Percentiles rank a stretch among this genome's conserved stretches.
Conservation (phyloP, 2,329 filamentous ascomycete species). For the Aspergillus quadricinctus region DNA sequence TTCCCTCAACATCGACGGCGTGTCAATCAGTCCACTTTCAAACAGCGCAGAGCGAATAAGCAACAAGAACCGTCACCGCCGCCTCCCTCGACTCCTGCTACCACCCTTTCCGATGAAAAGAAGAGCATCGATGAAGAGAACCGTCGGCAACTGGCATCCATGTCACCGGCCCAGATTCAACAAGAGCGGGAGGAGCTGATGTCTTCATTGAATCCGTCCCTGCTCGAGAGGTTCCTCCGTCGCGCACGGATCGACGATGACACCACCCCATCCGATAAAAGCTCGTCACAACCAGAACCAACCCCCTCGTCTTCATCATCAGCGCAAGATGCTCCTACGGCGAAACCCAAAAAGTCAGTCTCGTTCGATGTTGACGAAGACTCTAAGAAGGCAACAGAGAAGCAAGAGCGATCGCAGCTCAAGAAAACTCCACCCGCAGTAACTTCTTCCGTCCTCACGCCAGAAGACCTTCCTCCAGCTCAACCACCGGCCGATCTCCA, state of each 20-base stretch:
- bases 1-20: slow-evolving; percentile 89
- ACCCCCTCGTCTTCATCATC: neutral
- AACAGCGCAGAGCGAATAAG: slow-evolving; percentile 55
- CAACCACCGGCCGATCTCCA: slow-evolving; percentile 35
- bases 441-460: slow-evolving; percentile 6
- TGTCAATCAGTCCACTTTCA: slow-evolving; percentile 70
- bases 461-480: slow-evolving; percentile 35
- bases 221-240: slow-evolving; percentile 72
- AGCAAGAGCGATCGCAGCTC: neutral
- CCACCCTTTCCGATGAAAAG: slow-evolving; percentile 52
- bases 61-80: slow-evolving; percentile 12
- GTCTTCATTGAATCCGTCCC: slow-evolving; percentile 65
- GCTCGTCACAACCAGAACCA: neutral
- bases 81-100: slow-evolving; percentile 1
- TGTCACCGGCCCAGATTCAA: slow-evolving; percentile 79
- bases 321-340: neutral
- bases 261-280: slow-evolving; percentile 7
- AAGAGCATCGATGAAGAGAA: slow-evolving; percentile 80
- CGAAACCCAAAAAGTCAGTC: slow-evolving; percentile 28
- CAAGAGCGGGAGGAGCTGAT: slow-evolving; percentile 77
- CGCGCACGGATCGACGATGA: slow-evolving; percentile 71
- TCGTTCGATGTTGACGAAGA: slow-evolving; percentile 20
- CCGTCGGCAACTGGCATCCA: slow-evolving; percentile 63
- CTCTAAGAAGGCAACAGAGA: slow-evolving; percentile 6
- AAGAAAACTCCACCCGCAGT: slow-evolving; percentile 2